These are phyloP conservation scores for Colletotrichum scovillei DNA, from an alignment of 2,329 filamentous ascomycete species.

Conservation along the genomic window DNA sequence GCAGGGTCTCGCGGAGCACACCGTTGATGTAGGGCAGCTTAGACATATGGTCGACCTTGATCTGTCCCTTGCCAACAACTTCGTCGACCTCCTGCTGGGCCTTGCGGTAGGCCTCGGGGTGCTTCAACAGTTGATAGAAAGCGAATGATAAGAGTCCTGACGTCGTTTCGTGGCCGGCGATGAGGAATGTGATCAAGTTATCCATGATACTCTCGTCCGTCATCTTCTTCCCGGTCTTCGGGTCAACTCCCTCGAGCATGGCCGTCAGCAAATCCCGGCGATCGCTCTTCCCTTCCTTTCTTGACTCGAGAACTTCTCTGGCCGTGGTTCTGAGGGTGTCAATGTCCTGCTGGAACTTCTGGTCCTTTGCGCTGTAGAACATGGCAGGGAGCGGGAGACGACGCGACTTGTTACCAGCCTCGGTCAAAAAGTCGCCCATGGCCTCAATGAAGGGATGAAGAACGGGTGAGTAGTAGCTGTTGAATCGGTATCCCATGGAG, in stretches of 20 bases:
- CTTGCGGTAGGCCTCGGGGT: slow-evolving; percentile 68
- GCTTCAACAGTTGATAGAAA: slow-evolving; percentile 73
- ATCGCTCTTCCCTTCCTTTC: slow-evolving; percentile 55
- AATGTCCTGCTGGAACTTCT: slow-evolving; percentile 63
- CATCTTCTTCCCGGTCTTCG: slow-evolving; percentile 71
- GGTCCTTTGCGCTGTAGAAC: slow-evolving; percentile 54
- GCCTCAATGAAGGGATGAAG: slow-evolving; percentile 55
- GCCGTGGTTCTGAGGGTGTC: slow-evolving; percentile 62
- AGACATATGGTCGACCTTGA: slow-evolving; percentile 68
- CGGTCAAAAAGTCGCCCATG: slow-evolving; percentile 69
- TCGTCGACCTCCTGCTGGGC: slow-evolving; percentile 76
- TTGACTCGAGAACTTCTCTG: slow-evolving; percentile 67
- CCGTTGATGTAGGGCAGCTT: slow-evolving; percentile 74
- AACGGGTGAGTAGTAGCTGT: slow-evolving; percentile 66
- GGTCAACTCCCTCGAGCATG: slow-evolving; percentile 73
- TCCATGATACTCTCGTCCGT: slow-evolving; percentile 69
- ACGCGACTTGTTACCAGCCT: slow-evolving; percentile 61
- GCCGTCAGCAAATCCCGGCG: slow-evolving; percentile 73
- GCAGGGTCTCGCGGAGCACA: slow-evolving; percentile 66
- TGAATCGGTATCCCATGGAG: slow-evolving; percentile 69
- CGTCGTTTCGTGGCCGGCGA: slow-evolving; percentile 77
- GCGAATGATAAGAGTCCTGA: slow-evolving; percentile 74
- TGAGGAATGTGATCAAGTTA: slow-evolving; percentile 77
- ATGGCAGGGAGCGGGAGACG: slow-evolving; percentile 59
- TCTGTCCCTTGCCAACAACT: slow-evolving; percentile 68